Percentiles rank a stretch among this genome's conserved stretches.
phyloP scores from a whole-genome alignment of 1,139 yeast genomes.

The Suhomyces bolitotheri region DNA sequence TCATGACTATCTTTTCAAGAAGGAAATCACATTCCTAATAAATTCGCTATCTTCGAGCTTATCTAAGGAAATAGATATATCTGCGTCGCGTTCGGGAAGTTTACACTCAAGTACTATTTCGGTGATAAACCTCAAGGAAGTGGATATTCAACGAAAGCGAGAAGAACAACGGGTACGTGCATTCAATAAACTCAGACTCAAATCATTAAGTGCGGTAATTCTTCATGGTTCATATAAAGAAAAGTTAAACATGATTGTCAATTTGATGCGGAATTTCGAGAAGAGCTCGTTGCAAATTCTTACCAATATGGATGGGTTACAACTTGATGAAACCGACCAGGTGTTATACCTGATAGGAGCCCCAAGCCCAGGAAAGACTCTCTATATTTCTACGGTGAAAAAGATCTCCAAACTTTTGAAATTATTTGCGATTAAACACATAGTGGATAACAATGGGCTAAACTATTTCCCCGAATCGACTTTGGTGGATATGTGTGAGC shows the following conservation, averaged over 20 bases:
- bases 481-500: conserved; percentile 15
- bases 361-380: conserved; percentile 22
- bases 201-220: conserved; percentile 29
- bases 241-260: conserved; percentile 27
- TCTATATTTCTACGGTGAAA: conserved; percentile 20
- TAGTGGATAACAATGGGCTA: conserved; percentile 22
- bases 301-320: conserved; percentile 1
- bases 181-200: conserved; percentile 16
- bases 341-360: conserved; percentile 17
- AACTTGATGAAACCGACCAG: conserved; percentile 13
- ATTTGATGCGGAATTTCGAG: conserved; percentile 21
- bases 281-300: conserved; percentile 3
- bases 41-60: conserved; percentile 24
- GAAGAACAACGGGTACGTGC: conserved; percentile 9
- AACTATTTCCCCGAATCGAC: conserved; percentile 16
- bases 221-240: conserved; percentile 37
- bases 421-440: conserved; percentile 23
- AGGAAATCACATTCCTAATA: conserved; percentile 26
- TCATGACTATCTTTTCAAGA: conserved; percentile 19
- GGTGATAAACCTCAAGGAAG: conserved; percentile 17
- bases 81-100: conserved; percentile 29
- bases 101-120: conserved; percentile 25
- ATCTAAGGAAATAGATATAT: conserved; percentile 28
- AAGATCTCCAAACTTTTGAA: conserved; percentile 21
- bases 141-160: conserved; percentile 14